A percentile compares a stretch with the other conserved stretches of the same genome.
Evolutionary conservation across 495 filamentous ascomycete species (phyloP).

Genomic region (Coniosporium apollinis): DNA sequence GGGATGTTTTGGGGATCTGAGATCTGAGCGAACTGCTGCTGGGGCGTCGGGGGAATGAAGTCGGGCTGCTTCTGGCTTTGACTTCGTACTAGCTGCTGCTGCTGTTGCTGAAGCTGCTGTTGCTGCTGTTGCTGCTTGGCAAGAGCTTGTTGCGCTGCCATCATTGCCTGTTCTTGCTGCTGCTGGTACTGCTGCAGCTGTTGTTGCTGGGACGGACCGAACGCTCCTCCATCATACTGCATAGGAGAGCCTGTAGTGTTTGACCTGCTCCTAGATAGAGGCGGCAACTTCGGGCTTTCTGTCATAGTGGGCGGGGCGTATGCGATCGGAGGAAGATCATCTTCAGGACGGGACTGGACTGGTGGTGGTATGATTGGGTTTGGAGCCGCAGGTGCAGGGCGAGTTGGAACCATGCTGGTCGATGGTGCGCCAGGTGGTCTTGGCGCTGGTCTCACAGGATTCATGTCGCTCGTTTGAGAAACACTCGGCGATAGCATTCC

Average conservation of each 20-base stretch:
- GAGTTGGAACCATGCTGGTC: constrained; percentile 22
- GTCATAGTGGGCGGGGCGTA: constrained; percentile 24
- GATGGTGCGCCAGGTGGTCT: constrained; percentile 33
- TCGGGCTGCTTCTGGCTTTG: constrained; percentile 40
- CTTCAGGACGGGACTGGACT: constrained; percentile 11
- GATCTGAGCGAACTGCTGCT: constrained; percentile 35
- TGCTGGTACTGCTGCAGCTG: constrained; percentile 54
- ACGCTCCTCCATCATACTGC: constrained; percentile 4
- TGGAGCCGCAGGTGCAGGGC: constrained; percentile 26
- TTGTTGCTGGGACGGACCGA: constrained; percentile 27
- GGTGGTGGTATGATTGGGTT: no score
- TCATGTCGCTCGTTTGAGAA: constrained; percentile 36
- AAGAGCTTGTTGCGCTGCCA: constrained; percentile 53
- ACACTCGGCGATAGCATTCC: not conserved
- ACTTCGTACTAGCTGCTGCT: constrained; percentile 42
- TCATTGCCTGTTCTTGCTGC: constrained; percentile 67
- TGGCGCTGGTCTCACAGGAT: constrained; percentile 50
- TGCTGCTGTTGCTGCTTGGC: constrained; percentile 37
- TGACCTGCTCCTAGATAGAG: constrained; percentile 28
- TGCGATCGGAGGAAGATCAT: constrained; percentile 17
- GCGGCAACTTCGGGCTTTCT: constrained; percentile 27
- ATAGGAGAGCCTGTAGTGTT: constrained; percentile 19
- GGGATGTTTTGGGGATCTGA: constrained; percentile 41
- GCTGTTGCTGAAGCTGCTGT: constrained; percentile 45
- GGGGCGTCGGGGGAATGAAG: constrained; percentile 30